A percentile compares a stretch with the other conserved stretches of the same genome.
These are phyloP conservation scores for Suillus tomentosus DNA, from an alignment of 768 basidiomycete species.

Conservation along the genomic window DNA sequence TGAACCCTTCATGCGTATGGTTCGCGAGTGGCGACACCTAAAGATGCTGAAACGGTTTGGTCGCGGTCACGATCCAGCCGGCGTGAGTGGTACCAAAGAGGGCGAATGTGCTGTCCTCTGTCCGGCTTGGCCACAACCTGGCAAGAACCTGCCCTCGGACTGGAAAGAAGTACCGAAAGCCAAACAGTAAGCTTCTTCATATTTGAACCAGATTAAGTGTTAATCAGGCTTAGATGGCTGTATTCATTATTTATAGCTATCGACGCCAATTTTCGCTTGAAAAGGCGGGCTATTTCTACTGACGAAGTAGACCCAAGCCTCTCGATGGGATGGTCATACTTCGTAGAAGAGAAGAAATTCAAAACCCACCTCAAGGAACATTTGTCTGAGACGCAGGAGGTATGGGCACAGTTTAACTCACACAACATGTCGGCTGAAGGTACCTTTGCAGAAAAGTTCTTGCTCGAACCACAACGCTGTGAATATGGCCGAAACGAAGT, in stretches of 20 bases:
- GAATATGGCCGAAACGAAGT: constrained; percentile 17
- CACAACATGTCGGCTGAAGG: neutral
- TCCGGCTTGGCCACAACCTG: constrained; percentile 12
- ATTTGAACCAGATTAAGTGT: neutral
- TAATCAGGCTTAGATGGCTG: constrained; percentile 28
- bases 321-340: constrained; percentile 28
- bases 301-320: constrained; percentile 31
- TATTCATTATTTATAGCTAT: constrained; percentile 29
- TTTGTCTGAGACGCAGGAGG: neutral
- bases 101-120: constrained; percentile 5
- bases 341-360: constrained; percentile 27
- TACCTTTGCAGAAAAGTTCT: constrained; percentile 1
- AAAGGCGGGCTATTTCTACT: constrained; percentile 25
- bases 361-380: neutral
- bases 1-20: constrained; percentile 21
- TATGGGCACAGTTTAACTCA: neutral
- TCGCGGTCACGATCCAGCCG: neutral
- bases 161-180: constrained; percentile 2
- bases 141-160: constrained; percentile 11
- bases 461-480: neutral
- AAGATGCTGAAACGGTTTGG: constrained; percentile 19
- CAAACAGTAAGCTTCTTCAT: neutral
- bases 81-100: constrained; percentile 8
- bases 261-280: constrained; percentile 37
- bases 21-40: constrained; percentile 21